phyloP scores from a whole-genome alignment of 352 stramenopile genomes.

The Albugo candida region DNA sequence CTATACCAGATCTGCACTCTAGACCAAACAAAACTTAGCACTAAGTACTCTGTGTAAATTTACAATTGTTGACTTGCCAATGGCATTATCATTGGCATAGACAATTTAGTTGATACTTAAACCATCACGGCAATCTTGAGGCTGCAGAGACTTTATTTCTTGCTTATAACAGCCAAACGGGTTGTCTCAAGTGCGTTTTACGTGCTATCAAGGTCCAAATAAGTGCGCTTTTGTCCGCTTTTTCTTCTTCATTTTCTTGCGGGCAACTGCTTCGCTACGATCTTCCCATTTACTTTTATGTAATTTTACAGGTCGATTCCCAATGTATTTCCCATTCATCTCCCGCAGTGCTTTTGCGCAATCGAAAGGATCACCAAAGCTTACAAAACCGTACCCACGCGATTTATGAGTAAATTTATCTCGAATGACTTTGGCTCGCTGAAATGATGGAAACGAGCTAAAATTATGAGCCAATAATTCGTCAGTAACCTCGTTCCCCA shows the following conservation, averaged over 20 bases:
- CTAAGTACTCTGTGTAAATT: too few species aligned
- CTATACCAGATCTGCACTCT: too few species aligned
- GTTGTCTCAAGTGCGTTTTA: too few species aligned
- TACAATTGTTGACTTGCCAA: too few species aligned
- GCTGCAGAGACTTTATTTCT: too few species aligned
- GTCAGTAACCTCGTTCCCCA: conserved; percentile 86
- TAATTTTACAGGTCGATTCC: conserved; percentile 86
- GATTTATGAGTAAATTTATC: conserved; percentile 78
- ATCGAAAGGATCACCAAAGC: conserved; percentile 85
- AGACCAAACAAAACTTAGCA: too few species aligned
- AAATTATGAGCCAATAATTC: conserved; percentile 68
- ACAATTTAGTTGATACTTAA: too few species aligned
- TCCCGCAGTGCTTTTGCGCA: conserved; percentile 87
- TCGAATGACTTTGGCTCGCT: conserved; percentile 54
- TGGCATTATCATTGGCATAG: too few species aligned
- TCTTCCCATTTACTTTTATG: conserved; percentile 92
- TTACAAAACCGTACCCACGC: conserved; percentile 93
- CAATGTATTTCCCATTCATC: conserved; percentile 94
- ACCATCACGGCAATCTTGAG: too few species aligned
- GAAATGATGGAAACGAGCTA: conserved; percentile 47
- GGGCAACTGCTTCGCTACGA: conserved; percentile 79
- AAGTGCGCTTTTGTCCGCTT: conserved; percentile 45
- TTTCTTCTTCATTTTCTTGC: conserved; percentile 77
- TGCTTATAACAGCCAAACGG: too few species aligned
- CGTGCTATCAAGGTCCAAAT: conserved; percentile 12